Evolutionary conservation across 106 monocot genomes (phyloP).

Genomic region (Hemerocallis citrina): DNA sequence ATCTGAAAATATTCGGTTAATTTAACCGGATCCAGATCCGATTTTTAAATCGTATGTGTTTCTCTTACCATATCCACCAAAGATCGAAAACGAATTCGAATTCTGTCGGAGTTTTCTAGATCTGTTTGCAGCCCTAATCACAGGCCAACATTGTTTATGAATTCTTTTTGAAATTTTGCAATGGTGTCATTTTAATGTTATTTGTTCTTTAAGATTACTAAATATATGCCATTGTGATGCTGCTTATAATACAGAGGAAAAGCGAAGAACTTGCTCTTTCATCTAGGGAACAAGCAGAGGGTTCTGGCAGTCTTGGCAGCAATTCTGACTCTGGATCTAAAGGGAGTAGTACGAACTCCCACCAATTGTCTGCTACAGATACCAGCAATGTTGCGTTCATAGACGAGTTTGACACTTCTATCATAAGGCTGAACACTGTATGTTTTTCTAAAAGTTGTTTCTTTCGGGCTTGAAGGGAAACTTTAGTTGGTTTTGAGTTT

Average conservation of each 20-base stretch:
- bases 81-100: too few relatives aligned
- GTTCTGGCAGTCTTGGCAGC: conserved; percentile 17
- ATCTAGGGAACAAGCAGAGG: conserved; percentile 41
- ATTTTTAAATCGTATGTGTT: too few relatives aligned
- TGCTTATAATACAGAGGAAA: conserved; percentile 28
- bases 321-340: conserved; percentile 26
- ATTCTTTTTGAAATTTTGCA: too few relatives aligned
- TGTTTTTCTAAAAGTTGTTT: neutral
- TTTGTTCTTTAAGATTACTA: neutral
- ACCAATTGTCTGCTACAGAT: conserved; percentile 41
- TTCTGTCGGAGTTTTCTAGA: too few relatives aligned
- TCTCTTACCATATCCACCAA: too few relatives aligned
- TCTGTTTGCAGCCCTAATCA: too few relatives aligned
- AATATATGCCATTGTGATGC: neutral
- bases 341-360: conserved; percentile 23
- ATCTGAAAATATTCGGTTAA: too few relatives aligned
- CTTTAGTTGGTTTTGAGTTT: neutral
- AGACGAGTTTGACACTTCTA: conserved; percentile 54
- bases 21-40: too few relatives aligned
- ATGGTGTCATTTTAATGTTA: neutral
- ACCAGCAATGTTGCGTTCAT: conserved; percentile 24
- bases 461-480: neutral
- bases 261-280: conserved; percentile 53
- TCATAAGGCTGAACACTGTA: conserved; percentile 72
- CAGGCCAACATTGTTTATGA: too few relatives aligned